These are phyloP conservation scores for Kernera saxatilis DNA, from an alignment of 345 rosid species.

Conservation along the genomic window DNA sequence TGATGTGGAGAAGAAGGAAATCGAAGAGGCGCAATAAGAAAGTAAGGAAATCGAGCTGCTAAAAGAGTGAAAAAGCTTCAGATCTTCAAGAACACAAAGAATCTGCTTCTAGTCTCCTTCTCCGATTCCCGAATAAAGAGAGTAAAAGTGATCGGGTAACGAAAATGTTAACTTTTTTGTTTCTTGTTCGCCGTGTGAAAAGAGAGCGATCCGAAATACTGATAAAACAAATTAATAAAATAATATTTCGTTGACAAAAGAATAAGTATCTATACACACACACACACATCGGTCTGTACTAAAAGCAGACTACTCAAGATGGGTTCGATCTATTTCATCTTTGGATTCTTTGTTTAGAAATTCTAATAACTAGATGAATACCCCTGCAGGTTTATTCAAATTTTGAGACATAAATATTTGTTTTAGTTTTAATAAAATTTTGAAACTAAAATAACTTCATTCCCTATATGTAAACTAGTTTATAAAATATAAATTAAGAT, in stretches of 20 bases:
- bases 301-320: not conserved
- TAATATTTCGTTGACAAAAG: not conserved
- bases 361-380: too few relatives aligned
- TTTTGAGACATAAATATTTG: too few relatives aligned
- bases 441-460: too few relatives aligned
- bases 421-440: too few relatives aligned
- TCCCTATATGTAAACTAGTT: too few relatives aligned
- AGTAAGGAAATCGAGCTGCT: slow-evolving; percentile 20
- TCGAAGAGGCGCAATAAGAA: not conserved
- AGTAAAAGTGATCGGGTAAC: not conserved
- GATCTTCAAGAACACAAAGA: slow-evolving; percentile 29
- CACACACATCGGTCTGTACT: not conserved
- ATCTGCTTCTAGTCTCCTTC: not conserved
- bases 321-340: not conserved
- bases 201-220: not conserved
- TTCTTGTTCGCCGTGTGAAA: not conserved
- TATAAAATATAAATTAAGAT: too few relatives aligned
- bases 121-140: not conserved
- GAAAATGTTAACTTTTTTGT: not conserved
- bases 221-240: not conserved
- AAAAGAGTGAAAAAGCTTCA: slow-evolving; percentile 20
- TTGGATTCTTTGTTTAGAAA: too few relatives aligned
- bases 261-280: too few relatives aligned
- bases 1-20: not conserved
- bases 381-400: too few relatives aligned